Base-by-base conservation (phyloP, 805 yeast genomes). In the Cyberlindnera lachancei region DNA sequence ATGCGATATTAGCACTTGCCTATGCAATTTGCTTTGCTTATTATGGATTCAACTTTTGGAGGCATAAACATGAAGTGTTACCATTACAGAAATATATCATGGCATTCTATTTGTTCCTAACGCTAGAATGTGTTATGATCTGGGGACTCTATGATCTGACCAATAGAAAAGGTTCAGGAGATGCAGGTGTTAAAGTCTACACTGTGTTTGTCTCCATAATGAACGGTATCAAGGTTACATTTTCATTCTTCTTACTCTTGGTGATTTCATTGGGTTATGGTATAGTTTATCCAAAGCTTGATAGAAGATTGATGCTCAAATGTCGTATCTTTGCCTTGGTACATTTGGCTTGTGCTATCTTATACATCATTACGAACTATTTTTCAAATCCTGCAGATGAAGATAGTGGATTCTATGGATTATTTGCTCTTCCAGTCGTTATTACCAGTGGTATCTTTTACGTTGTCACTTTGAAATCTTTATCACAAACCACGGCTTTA, bases 211-310 rank as follows among this genome's bases (percentile, higher is more conserved):
- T 90, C 31, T 79, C 96, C 3, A 55, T 85, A 20, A 61, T 90
- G 55, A 84, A 86, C 53, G 75, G 95, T 2, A 74, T 75, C 45
- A 82, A 92, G 50, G 70, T 85, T 32, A 79, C 96, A 1, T 84
- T 86, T 55, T 83, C 96, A 7, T 81, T 90, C 59, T 92, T 90
- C 62, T 62, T 92, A 48, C 65, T 92, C 35, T 65, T 90, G 42
- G 79, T 86, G 47, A 90, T 92, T 35, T 70, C 94, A 11, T 65
- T 88, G 44, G 99, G 99, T 25, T 92, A 88, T 59, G 96, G 97
- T 41, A 87, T 92, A 29, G 97, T 92, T 30, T 76, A 74, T 51
- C 87, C 95, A 28, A 80, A 87, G 41, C 69, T 92, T 38, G 83
- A 87, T 29, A 73, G 74, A 55, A 73, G 74, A 34, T 50, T 68